A percentile compares a stretch with the other conserved stretches of the same genome.
Conservation (phyloP, 495 filamentous ascomycete species). For the Mycothermus thermophilus region DNA sequence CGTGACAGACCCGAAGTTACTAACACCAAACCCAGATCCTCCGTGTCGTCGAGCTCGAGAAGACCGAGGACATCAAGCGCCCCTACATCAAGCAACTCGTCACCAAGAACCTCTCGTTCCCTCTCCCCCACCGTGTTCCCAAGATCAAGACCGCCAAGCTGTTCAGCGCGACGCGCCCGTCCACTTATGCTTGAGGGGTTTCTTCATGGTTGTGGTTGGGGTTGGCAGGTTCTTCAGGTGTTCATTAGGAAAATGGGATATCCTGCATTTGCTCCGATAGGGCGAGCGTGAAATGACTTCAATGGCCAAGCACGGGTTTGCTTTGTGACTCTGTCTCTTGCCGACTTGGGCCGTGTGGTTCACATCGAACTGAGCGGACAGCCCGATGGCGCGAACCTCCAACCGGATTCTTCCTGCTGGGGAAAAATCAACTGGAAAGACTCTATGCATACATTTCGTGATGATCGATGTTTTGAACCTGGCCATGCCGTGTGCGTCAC, state of each 20-base stretch:
- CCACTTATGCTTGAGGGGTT: slow-evolving; percentile 57
- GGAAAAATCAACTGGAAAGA: too few relatives aligned
- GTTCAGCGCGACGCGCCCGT: slow-evolving; percentile 79
- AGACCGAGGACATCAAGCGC: slow-evolving; percentile 81
- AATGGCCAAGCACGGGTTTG: slow-evolving; percentile 19
- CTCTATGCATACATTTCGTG: too few relatives aligned
- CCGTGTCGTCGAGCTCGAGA: slow-evolving; percentile 92
- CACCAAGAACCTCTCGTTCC: slow-evolving; percentile 90
- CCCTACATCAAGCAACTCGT: slow-evolving; percentile 99
- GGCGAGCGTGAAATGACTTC: slow-evolving; percentile 28
- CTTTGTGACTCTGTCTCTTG: slow-evolving; percentile 1
- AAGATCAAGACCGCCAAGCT: slow-evolving; percentile 70
- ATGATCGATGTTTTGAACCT: too few relatives aligned
- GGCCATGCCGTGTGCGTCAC: too few relatives aligned
- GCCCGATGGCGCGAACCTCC: too few relatives aligned
- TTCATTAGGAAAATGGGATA: slow-evolving; percentile 42
- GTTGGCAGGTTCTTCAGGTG: slow-evolving; percentile 39
- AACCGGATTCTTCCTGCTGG: too few relatives aligned
- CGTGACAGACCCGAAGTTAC: background rate
- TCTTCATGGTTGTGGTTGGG: slow-evolving; percentile 28
- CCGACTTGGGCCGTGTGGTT: slow-evolving; percentile 1
- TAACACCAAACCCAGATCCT: slow-evolving; percentile 58
- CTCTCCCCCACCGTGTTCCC: slow-evolving; percentile 86
- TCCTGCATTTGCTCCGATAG: slow-evolving; percentile 33
- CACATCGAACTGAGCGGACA: background rate